These are phyloP conservation scores for Penicillium maclennaniae DNA, from an alignment of 495 filamentous ascomycete genomes.

Conservation along the genomic window DNA sequence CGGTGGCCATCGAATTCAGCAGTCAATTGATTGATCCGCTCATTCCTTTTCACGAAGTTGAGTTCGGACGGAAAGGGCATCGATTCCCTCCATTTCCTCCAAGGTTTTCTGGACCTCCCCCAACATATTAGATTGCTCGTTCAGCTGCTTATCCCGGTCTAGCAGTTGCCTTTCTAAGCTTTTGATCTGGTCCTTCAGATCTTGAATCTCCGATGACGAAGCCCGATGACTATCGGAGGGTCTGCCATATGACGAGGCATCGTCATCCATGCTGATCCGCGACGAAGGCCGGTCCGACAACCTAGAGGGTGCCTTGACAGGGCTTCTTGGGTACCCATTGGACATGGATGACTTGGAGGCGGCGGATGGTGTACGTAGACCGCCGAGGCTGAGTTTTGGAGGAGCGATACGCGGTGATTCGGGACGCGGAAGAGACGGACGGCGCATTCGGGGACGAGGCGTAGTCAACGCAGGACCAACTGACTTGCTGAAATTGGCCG, in stretches of 20 bases:
- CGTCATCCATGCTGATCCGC: slow-evolving; percentile 40
- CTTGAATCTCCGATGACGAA: slow-evolving; percentile 49
- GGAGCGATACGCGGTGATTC: slow-evolving; percentile 62
- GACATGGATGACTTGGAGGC: slow-evolving; percentile 26
- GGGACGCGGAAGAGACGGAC: slow-evolving; percentile 75
- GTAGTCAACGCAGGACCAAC: slow-evolving; percentile 75
- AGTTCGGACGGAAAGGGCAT: slow-evolving; percentile 70
- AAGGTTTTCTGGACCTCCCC: slow-evolving; percentile 54
- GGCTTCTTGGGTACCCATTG: slow-evolving; percentile 37
- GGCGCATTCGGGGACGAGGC: slow-evolving; percentile 53
- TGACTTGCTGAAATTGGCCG: slow-evolving; percentile 74
- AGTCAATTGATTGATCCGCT: slow-evolving; percentile 88
- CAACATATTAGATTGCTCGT: slow-evolving; percentile 76
- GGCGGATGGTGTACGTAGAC: slow-evolving; percentile 44
- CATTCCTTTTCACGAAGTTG: slow-evolving; percentile 93
- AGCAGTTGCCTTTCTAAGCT: slow-evolving; percentile 63
- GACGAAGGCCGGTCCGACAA: slow-evolving; percentile 43
- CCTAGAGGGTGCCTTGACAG: slow-evolving; percentile 42
- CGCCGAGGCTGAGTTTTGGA: slow-evolving; percentile 55
- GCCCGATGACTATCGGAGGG: slow-evolving; percentile 44
- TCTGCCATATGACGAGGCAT: slow-evolving; percentile 28
- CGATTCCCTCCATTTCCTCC: slow-evolving; percentile 70
- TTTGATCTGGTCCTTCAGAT: slow-evolving; percentile 60
- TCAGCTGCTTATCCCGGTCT: slow-evolving; percentile 80
- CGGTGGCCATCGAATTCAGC: slow-evolving; percentile 93